These are phyloP conservation scores for Fulvia fulva DNA, from an alignment of 2,329 filamentous ascomycete species.

Conservation along the genomic window DNA sequence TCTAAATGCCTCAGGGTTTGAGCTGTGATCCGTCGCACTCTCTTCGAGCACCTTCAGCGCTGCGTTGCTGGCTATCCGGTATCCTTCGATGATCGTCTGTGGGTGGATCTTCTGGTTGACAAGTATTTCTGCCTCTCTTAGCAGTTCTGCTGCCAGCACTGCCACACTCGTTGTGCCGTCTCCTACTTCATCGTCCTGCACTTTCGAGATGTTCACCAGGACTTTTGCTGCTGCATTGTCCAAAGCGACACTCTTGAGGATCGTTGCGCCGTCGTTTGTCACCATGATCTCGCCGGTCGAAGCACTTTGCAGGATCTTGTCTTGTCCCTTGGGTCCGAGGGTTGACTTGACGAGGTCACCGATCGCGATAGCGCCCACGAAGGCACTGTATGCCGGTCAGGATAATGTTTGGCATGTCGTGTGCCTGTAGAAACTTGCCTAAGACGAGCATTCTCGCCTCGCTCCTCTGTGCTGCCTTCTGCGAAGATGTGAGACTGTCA, in stretches of 20 bases:
- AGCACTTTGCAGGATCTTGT: slow-evolving; percentile 60
- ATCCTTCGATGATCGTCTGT: slow-evolving; percentile 98
- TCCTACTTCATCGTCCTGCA: slow-evolving; percentile 97
- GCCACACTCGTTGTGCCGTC: slow-evolving; percentile 98
- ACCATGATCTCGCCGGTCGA: slow-evolving; percentile 97
- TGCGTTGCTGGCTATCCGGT: slow-evolving; percentile 90
- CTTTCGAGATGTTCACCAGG: slow-evolving; percentile 97
- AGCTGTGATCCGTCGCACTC: slow-evolving; percentile 84
- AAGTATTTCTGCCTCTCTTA: slow-evolving; percentile 94
- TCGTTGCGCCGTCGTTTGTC: slow-evolving; percentile 97
- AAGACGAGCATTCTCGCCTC: slow-evolving; percentile 25
- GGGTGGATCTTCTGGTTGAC: slow-evolving; percentile 98
- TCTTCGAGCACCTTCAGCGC: slow-evolving; percentile 80
- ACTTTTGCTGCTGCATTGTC: slow-evolving; percentile 99
- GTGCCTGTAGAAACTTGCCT: slow-evolving; percentile 14
- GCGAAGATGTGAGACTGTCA: slow-evolving; percentile 22
- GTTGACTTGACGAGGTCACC: slow-evolving; percentile 97
- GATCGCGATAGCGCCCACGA: slow-evolving; percentile 96
- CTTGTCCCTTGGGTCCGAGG: slow-evolving; percentile 96
- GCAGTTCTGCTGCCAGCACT: slow-evolving; percentile 87
- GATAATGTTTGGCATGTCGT: background rate
- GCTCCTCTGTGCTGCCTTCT: slow-evolving; percentile 23
- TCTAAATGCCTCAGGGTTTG: slow-evolving; percentile 75
- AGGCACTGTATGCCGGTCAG: slow-evolving; percentile 53
- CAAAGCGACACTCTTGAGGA: slow-evolving; percentile 95